These are phyloP conservation scores for Pyrus hybrid DNA, from an alignment of 331 rosid species.

Conservation along the genomic window DNA sequence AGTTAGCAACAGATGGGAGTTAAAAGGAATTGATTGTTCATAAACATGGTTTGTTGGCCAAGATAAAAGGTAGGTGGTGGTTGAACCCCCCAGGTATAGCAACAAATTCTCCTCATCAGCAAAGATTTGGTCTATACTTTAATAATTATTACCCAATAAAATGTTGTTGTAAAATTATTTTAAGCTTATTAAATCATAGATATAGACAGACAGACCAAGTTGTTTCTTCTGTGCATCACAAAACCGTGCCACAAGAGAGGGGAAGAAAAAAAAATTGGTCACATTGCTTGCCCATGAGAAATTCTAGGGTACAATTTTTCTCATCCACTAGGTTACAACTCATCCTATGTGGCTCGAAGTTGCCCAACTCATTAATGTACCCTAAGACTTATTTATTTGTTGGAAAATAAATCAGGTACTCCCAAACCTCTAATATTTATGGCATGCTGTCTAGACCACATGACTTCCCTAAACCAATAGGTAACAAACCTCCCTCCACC, in stretches of 20 bases:
- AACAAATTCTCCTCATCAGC: slow-evolving; percentile 14
- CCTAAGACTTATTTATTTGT: neutral
- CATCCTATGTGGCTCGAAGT: neutral
- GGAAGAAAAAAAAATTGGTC: neutral
- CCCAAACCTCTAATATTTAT: slow-evolving; percentile 15
- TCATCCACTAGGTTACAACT: slow-evolving; percentile 12
- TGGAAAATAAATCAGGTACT: neutral
- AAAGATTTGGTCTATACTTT: neutral
- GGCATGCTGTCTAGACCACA: slow-evolving; percentile 14
- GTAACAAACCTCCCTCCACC: neutral
- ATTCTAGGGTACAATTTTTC: slow-evolving; percentile 7
- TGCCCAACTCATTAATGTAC: slow-evolving; percentile 12
- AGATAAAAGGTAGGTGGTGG: slow-evolving; percentile 46
- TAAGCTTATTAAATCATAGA: neutral
- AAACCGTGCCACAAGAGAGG: neutral
- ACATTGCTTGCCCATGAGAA: slow-evolving; percentile 11
- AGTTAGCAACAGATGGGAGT: slow-evolving; percentile 23
- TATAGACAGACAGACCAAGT: neutral
- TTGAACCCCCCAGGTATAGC: slow-evolving; percentile 34
- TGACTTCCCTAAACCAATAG: neutral
- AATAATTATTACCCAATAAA: neutral
- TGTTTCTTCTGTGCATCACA: neutral
- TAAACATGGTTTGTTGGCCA: slow-evolving; percentile 36
- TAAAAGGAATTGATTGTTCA: slow-evolving; percentile 38
- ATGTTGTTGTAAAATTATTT: neutral